Evolutionary conservation across 2,329 filamentous ascomycete genomes (phyloP).

Genomic region (Stemphylium beticola): DNA sequence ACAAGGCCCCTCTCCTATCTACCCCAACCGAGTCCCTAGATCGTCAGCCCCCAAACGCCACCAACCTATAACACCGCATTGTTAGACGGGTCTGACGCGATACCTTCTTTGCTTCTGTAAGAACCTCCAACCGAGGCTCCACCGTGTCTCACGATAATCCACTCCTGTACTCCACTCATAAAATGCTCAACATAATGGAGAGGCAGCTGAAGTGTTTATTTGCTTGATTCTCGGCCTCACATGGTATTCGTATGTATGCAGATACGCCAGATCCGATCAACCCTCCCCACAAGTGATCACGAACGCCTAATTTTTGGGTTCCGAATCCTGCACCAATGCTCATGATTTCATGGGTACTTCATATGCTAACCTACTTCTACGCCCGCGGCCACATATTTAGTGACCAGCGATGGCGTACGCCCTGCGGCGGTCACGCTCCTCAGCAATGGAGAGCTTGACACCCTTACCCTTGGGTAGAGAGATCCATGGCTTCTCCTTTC

Average conservation of each 20-base stretch:
- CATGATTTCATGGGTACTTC: conserved; percentile 37
- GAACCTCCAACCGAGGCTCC: neutral
- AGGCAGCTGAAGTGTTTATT: conserved; percentile 27
- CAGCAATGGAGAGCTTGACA: conserved; percentile 96
- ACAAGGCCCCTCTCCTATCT: neutral
- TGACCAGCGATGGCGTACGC: conserved; percentile 65
- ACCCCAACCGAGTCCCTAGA: neutral
- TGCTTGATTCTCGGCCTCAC: conserved; percentile 20
- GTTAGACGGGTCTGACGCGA: neutral
- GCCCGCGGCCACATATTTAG: conserved; percentile 43
- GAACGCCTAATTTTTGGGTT: conserved; percentile 44
- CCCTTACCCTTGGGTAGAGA: conserved; percentile 99
- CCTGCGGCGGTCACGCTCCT: conserved; percentile 98
- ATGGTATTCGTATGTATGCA: conserved; percentile 46
- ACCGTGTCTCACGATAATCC: neutral
- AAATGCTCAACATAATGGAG: neutral
- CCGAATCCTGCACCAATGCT: conserved; percentile 35
- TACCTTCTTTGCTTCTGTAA: neutral
- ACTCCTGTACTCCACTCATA: neutral
- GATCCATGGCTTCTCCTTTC: conserved; percentile 98
- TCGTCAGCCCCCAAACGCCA: conserved; percentile 5
- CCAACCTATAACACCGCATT: conserved; percentile 1
- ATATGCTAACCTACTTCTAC: conserved; percentile 32
- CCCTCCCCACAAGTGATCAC: conserved; percentile 43
- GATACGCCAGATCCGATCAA: conserved; percentile 34